Percentiles rank a stretch among this genome's conserved stretches.
These are phyloP conservation scores for Melaleuca alternifolia DNA, from an alignment of 345 rosid genomes.

Conservation along the genomic window DNA sequence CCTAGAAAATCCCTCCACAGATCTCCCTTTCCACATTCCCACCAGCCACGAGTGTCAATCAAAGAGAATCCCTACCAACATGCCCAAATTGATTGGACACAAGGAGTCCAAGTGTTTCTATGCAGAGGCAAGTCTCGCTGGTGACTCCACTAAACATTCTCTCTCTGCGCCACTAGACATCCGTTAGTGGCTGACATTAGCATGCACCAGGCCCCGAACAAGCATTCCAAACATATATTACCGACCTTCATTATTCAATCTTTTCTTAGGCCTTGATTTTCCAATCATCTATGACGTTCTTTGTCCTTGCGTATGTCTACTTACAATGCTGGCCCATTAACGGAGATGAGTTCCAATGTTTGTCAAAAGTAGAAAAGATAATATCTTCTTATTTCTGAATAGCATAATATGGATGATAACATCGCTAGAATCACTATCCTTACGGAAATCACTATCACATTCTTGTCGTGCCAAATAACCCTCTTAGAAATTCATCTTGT, in stretches of 20 bases:
- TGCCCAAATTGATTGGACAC: not conserved
- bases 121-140: not conserved
- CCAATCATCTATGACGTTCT: not conserved
- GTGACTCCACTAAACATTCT: not conserved
- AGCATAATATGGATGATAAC: not conserved
- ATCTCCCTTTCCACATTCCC: not conserved
- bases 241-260: not conserved
- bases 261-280: not conserved
- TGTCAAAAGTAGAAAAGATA: not conserved
- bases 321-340: not conserved
- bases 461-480: not conserved
- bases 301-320: not conserved
- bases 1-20: not conserved
- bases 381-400: not conserved
- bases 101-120: not conserved
- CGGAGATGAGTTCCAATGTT: not conserved
- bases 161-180: not conserved
- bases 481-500: not conserved
- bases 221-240: not conserved
- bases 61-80: not conserved
- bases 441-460: not conserved
- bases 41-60: not conserved
- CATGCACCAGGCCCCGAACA: not conserved
- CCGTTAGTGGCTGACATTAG: not conserved
- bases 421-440: not conserved